A percentile compares a stretch with the other conserved stretches of the same genome.
Conservation (phyloP, 192 early-diverging fungal species). For the Backusella psychrophila region DNA sequence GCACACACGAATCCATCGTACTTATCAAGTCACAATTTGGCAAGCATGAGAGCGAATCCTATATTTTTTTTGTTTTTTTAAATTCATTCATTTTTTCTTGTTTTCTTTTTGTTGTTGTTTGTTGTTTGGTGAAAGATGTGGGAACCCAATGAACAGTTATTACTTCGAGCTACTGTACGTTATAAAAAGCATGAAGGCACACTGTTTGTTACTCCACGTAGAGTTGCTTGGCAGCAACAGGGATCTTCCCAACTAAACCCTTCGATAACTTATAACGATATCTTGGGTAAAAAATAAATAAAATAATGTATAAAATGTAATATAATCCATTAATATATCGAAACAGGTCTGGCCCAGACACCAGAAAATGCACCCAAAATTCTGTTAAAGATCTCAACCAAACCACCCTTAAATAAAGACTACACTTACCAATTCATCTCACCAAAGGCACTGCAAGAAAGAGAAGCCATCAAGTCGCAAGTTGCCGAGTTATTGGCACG, state of each 20-base stretch:
- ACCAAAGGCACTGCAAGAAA: constrained; percentile 15
- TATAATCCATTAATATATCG: neutral
- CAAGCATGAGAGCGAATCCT: neutral
- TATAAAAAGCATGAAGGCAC: constrained; percentile 38
- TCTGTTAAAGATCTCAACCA: constrained; percentile 26
- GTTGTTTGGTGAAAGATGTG: constrained; percentile 17
- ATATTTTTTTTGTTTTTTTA: neutral
- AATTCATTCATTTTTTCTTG: neutral
- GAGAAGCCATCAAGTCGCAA: constrained; percentile 34
- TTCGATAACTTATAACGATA: constrained; percentile 30
- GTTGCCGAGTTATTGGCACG: constrained; percentile 27
- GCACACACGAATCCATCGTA: neutral
- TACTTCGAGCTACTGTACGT: constrained; percentile 24
- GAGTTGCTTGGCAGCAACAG: constrained; percentile 34
- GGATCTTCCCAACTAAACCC: constrained; percentile 27
- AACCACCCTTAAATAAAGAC: constrained; percentile 22
- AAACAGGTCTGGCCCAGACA: constrained; percentile 22
- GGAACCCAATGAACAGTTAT: constrained; percentile 36
- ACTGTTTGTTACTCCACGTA: constrained; percentile 33
- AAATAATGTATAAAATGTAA: neutral
- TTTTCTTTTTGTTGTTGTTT: neutral
- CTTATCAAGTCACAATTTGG: neutral
- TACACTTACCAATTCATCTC: constrained; percentile 34
- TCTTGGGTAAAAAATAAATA: constrained; percentile 14
- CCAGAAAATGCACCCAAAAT: constrained; percentile 23